Base-by-base conservation (phyloP, 2,329 filamentous ascomycete species). In the Calonectria hongkongensis region DNA sequence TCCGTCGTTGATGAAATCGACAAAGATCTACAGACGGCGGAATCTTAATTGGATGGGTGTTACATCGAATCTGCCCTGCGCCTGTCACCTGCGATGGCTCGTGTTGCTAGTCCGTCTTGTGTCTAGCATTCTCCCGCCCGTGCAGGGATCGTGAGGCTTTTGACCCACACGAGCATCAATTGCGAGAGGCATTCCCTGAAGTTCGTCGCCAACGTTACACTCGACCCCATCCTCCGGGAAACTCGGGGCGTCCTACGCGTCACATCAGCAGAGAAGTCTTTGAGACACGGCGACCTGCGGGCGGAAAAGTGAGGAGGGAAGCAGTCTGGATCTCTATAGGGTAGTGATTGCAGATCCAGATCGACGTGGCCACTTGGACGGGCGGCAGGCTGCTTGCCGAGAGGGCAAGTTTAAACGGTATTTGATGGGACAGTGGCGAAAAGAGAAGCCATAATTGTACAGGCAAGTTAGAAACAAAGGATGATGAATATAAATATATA, bases 1-100 rank as follows among this genome's bases (percentile, higher is more conserved):
- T 60, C 54, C 54, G 54, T 13, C 13, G 2, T 13, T 27, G 36
- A 25, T 60, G 21, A 60, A 60, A 60, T 27, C 54, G 54, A 41
- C 21, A 43, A 60, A 25, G 54, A 60, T 60, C 54, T 60, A 39
- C 54, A 60, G 27, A 60, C 39, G 33, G 21, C 12, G 21, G 54
- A 60, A 60, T 60, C 54, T 60, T 60, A 60, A 60, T 60, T 60
- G n/a, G 33, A 36, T 28, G 54, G 39, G 15, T 13, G 54, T 60
- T 39, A 16, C 54, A 41, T 41, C 21, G 54, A 60, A 41, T 41
- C 36, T 41, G 54, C 54, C 33, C 33, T 41, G 54, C 54, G 16
- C 21, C 54, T 60, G 54, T 60, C 54, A 60, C 13, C 13, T 27
- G 33, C 21, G 12, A 4, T 13, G 27, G 54, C 33, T 36, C 33